Evolutionary conservation across 2,329 filamentous ascomycete genomes (phyloP).

Genomic region (Sclerotinia minor): DNA sequence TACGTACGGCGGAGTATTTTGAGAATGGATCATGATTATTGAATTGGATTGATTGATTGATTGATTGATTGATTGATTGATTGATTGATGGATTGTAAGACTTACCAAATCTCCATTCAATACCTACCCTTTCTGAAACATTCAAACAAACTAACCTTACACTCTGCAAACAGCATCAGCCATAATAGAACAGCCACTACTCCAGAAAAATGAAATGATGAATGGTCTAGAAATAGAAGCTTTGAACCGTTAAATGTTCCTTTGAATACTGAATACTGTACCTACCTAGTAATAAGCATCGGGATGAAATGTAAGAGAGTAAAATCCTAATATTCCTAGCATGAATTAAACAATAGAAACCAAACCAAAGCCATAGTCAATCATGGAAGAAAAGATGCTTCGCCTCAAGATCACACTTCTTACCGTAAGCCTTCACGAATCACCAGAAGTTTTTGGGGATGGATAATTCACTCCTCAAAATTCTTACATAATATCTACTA

Average conservation of each 20-base stretch:
- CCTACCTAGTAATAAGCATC: background rate
- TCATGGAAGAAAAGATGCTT: background rate
- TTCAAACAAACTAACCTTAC: background rate
- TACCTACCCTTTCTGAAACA: background rate
- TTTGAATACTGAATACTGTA: too few species aligned
- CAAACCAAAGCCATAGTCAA: background rate
- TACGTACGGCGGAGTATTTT: too few species aligned
- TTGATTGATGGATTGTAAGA: background rate
- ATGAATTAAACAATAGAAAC: conserved; percentile 6
- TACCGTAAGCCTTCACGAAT: too few species aligned
- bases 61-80: too few species aligned
- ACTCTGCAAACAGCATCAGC: conserved; percentile 1
- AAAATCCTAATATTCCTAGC: conserved; percentile 3
- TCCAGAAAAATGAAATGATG: background rate
- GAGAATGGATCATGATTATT: too few species aligned
- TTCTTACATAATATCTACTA: background rate
- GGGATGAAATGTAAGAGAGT: background rate
- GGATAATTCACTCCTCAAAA: conserved; percentile 9
- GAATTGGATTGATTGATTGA: background rate
- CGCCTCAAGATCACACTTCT: conserved; percentile 8
- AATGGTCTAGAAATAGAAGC: conserved; percentile 14
- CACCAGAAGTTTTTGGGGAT: too few species aligned
- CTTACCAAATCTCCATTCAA: background rate
- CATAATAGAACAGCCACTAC: background rate
- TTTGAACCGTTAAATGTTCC: background rate